Evolutionary conservation across 768 basidiomycete species (phyloP).

Genomic region (Cyclocybe cylindracea): DNA sequence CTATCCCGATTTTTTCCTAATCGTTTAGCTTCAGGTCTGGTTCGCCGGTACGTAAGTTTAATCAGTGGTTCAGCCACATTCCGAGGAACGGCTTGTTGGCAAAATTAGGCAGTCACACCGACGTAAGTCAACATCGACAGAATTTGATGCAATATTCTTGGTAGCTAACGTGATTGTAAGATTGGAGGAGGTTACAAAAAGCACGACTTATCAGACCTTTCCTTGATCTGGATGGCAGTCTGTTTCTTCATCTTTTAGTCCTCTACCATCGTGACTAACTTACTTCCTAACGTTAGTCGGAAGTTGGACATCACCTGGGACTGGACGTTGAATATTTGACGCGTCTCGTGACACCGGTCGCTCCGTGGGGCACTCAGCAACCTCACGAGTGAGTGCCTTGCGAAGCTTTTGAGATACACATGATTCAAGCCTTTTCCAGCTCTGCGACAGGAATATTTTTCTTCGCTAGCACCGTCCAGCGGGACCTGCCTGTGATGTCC

Average conservation of each 20-base stretch:
- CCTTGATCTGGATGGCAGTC: constrained; percentile 67
- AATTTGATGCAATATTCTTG: too few relatives aligned
- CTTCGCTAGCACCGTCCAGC: constrained; percentile 43
- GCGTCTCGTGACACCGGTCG: constrained; percentile 49
- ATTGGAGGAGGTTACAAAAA: constrained; percentile 69
- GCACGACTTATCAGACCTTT: constrained; percentile 69
- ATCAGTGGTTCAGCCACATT: too few relatives aligned
- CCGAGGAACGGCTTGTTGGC: too few relatives aligned
- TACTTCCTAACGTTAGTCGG: constrained; percentile 38
- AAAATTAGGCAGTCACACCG: constrained; percentile 36
- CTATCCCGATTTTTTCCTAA: not conserved
- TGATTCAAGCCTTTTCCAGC: constrained; percentile 29
- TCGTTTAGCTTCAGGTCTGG: constrained; percentile 54
- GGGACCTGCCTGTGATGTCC: constrained; percentile 45
- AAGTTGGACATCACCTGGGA: constrained; percentile 55
- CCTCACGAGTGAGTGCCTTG: constrained; percentile 59
- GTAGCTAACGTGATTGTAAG: constrained; percentile 29
- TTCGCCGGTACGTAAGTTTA: constrained; percentile 52
- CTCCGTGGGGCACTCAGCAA: constrained; percentile 59
- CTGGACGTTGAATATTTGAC: constrained; percentile 56
- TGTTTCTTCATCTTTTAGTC: constrained; percentile 18
- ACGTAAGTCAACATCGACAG: constrained; percentile 30
- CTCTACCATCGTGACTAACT: not conserved
- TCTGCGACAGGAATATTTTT: constrained; percentile 55
- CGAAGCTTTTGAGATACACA: not conserved